Conservation (phyloP, 768 basidiomycete species). For the Termitomyces sp. region DNA sequence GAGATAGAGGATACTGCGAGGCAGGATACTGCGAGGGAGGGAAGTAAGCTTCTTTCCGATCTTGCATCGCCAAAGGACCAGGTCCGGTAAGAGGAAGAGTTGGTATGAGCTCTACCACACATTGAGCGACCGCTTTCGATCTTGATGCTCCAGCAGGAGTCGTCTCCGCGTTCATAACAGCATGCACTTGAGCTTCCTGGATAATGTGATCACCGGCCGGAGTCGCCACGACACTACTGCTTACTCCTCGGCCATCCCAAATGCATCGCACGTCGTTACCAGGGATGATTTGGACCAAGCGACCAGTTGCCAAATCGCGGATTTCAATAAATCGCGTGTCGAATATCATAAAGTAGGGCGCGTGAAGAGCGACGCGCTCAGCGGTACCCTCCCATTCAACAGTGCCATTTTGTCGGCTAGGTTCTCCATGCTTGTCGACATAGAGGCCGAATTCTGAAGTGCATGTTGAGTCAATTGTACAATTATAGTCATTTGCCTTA, state of each 20-base stretch:
- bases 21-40: slow-evolving; percentile 1
- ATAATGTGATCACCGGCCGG: slow-evolving; percentile 59
- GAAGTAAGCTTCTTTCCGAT: slow-evolving; percentile 8
- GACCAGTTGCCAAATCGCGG: slow-evolving; percentile 79
- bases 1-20: not conserved
- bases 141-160: slow-evolving; percentile 38
- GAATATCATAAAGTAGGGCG: slow-evolving; percentile 88
- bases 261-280: slow-evolving; percentile 85
- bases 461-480: not conserved
- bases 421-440: slow-evolving; percentile 91
- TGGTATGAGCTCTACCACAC: slow-evolving; percentile 77
- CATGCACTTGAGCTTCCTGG: slow-evolving; percentile 84
- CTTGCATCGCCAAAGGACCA: slow-evolving; percentile 14
- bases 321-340: slow-evolving; percentile 93
- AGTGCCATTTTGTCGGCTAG: slow-evolving; percentile 67
- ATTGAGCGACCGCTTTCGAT: slow-evolving; percentile 59
- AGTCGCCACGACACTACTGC: slow-evolving; percentile 62
- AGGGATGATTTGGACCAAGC: slow-evolving; percentile 81
- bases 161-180: slow-evolving; percentile 72
- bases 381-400: slow-evolving; percentile 97
- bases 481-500: slow-evolving; percentile 31
- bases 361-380: slow-evolving; percentile 87
- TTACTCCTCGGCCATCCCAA: slow-evolving; percentile 79
- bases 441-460: slow-evolving; percentile 86
- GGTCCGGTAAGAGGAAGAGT: slow-evolving; percentile 69